These are phyloP conservation scores for Gyrodon lividus DNA, from an alignment of 768 basidiomycete species.

Conservation along the genomic window DNA sequence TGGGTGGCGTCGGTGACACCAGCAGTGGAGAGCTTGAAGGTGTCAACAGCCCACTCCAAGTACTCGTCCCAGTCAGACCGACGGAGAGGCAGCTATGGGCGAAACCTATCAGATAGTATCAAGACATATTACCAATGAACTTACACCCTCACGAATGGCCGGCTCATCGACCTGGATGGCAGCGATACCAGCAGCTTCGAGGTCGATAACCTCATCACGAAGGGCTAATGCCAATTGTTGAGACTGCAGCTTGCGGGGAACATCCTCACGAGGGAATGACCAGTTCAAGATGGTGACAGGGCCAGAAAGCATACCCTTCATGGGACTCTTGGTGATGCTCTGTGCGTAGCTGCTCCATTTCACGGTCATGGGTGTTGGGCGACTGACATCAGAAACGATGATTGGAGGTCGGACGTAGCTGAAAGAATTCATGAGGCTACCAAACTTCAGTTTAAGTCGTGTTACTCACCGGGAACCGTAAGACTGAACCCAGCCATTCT, in stretches of 20 bases:
- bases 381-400: constrained; percentile 96
- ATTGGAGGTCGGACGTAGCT: constrained; percentile 98
- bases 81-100: constrained; percentile 83
- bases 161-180: constrained; percentile 99
- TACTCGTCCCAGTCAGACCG: constrained; percentile 95
- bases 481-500: constrained; percentile 99
- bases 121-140: constrained; percentile 26
- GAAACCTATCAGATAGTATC: constrained; percentile 7
- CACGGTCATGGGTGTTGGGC: constrained; percentile 91
- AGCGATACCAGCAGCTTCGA: constrained; percentile 93
- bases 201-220: constrained; percentile 96
- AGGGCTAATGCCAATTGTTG: constrained; percentile 98
- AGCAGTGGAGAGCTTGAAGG: constrained; percentile 96
- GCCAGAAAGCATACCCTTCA: constrained; percentile 99
- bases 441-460: constrained; percentile 3
- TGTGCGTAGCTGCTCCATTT: constrained; percentile 97
- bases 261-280: constrained; percentile 99
- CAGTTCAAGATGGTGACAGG: constrained; percentile 99
- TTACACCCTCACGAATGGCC: constrained; percentile 96
- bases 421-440: constrained; percentile 9
- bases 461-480: constrained; percentile 89
- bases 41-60: constrained; percentile 97
- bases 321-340: constrained; percentile 86
- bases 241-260: constrained; percentile 93
- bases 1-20: constrained; percentile 93